phyloP scores from a whole-genome alignment of 805 yeast genomes.

The Lipomyces yamanashiensis region DNA sequence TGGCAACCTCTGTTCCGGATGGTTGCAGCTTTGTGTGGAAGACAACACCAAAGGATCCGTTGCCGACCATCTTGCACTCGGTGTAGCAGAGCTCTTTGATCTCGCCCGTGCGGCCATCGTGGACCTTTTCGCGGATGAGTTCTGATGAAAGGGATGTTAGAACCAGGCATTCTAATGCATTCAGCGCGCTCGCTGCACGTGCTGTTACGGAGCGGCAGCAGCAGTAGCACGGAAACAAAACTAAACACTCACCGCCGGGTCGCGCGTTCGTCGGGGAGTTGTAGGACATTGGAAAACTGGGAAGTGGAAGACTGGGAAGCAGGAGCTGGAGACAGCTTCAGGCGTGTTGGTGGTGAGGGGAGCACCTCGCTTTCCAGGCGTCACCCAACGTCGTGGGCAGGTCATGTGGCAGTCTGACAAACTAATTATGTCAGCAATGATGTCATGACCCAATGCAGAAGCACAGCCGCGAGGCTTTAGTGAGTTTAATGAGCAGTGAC shows the following conservation, averaged over 20 bases:
- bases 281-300: not conserved
- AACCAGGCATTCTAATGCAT: not conserved
- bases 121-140: slow-evolving; percentile 57
- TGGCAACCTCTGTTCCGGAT: slow-evolving; percentile 81
- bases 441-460: not conserved
- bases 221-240: not conserved
- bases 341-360: slow-evolving; percentile 13
- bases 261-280: slow-evolving; percentile 16
- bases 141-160: slow-evolving; percentile 14
- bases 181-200: not conserved
- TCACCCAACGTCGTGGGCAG: slow-evolving; percentile 14
- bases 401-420: slow-evolving; percentile 14
- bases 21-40: slow-evolving; percentile 81
- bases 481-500: no score
- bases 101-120: slow-evolving; percentile 73
- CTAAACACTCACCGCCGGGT: slow-evolving; percentile 17
- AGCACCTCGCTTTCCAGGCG: slow-evolving; percentile 8
- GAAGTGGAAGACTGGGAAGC: not conserved
- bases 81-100: slow-evolving; percentile 69
- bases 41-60: slow-evolving; percentile 99
- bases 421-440: slow-evolving; percentile 8
- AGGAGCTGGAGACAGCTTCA: not conserved
- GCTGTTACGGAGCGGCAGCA: not conserved
- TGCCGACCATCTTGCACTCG: slow-evolving; percentile 91
- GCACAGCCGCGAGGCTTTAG: not conserved